These are phyloP conservation scores for Rhizopogon roseolus DNA, from an alignment of 768 basidiomycete species.

Conservation along the genomic window DNA sequence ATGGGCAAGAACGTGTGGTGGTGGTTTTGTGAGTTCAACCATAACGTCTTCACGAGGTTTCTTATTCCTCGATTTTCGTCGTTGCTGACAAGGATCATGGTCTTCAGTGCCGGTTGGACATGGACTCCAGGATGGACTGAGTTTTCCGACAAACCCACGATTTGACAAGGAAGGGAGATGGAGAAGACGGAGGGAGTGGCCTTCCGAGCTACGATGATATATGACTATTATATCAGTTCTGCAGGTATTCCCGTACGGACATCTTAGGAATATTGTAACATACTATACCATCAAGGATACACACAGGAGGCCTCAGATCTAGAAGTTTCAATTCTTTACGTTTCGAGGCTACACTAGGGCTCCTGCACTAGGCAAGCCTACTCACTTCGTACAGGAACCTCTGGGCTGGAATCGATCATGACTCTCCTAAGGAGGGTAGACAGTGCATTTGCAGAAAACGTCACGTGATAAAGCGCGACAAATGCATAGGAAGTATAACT, in stretches of 20 bases:
- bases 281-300: too few relatives aligned
- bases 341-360: too few relatives aligned
- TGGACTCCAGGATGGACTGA: constrained; percentile 51
- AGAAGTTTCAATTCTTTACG: too few relatives aligned
- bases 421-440: too few relatives aligned
- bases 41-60: neutral
- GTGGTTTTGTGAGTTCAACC: constrained; percentile 70
- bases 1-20: constrained; percentile 69
- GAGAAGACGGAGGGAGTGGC: constrained; percentile 68
- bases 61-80: constrained; percentile 2
- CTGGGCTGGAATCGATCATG: too few relatives aligned
- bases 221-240: neutral
- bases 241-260: neutral
- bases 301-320: too few relatives aligned
- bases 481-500: too few relatives aligned
- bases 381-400: too few relatives aligned
- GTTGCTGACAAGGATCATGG: neutral
- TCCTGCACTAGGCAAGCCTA: too few relatives aligned
- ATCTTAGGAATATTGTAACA: too few relatives aligned
- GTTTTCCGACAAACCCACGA: constrained; percentile 66
- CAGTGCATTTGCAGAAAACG: too few relatives aligned
- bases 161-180: constrained; percentile 68
- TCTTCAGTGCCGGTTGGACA: constrained; percentile 46
- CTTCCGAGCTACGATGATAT: constrained; percentile 51
- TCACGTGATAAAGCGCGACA: too few relatives aligned